These are phyloP conservation scores for Tolypocladium paradoxum DNA, from an alignment of 2,329 filamentous ascomycete genomes.

Conservation along the genomic window DNA sequence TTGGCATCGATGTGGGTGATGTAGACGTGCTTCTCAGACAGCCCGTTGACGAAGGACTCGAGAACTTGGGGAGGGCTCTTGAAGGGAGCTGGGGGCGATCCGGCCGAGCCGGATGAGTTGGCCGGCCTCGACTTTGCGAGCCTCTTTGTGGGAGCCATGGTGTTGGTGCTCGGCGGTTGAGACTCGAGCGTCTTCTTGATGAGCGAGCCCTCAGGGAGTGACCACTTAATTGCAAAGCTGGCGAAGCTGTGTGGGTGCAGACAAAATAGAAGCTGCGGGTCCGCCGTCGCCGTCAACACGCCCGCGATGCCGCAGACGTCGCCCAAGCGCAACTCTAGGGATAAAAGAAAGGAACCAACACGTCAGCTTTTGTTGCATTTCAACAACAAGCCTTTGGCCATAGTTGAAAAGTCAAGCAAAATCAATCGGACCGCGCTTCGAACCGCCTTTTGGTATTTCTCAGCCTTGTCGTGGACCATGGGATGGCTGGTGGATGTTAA, in stretches of 20 bases:
- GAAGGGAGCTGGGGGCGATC: constrained; percentile 53
- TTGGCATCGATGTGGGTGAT: constrained; percentile 72
- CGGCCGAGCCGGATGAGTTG: constrained; percentile 13
- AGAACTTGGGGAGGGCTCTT: constrained; percentile 52
- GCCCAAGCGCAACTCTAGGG: background rate
- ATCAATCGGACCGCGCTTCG: background rate
- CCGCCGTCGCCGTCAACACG: background rate
- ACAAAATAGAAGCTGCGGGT: background rate
- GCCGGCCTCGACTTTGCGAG: constrained; percentile 18
- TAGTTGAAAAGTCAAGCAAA: background rate
- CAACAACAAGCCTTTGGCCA: background rate
- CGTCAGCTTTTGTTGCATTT: too few species aligned
- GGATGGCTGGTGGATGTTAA: background rate
- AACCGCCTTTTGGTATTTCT: background rate
- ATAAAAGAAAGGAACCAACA: background rate
- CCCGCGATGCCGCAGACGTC: too few species aligned
- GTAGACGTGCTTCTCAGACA: constrained; percentile 65
- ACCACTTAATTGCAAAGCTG: background rate
- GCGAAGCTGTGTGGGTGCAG: background rate
- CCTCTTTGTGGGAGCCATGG: constrained; percentile 24
- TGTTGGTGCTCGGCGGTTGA: background rate
- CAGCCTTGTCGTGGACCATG: background rate
- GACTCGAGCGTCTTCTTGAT: background rate
- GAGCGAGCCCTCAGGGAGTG: background rate
- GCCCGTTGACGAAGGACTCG: constrained; percentile 51